Evolutionary conservation across 805 yeast genomes (phyloP), one percentile per base, ranked within the genome.

Genomic region (Lachancea lanzarotensis): DNA sequence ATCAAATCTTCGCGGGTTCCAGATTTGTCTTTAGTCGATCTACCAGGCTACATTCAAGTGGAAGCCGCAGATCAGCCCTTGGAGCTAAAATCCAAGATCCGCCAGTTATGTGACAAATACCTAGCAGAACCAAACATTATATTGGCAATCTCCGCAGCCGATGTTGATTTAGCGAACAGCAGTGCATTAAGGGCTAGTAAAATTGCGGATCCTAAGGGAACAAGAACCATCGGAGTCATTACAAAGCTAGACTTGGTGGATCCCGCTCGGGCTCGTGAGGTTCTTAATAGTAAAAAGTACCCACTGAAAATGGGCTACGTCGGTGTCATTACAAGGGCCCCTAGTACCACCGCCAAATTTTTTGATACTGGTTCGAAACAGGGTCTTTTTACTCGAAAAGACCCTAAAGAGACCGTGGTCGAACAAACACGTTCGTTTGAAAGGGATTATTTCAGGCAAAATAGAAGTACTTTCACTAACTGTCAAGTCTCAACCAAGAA

Each of bases 301-400:
- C 98, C 98, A 0, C 70, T 93, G 49, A 81, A 76, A 55, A 86
- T 93, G 95, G 99, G 99, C 0, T 93, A 93, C 61, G 98, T 93
- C 17, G 99, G 99, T 46, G 98, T 95, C n/a, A 83, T 95, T 16
- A 86, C 97, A 1, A 84, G 79, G 52, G 75, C 85, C 0, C 95
- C 93, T 6, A 68, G 58, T 13, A 45, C 35, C 2, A 26, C 38
- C 4, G 31, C 40, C 13, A 19, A 45, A 17, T 34, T 47, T 13
- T 47, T 47, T 19, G 50, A 47, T n/a, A 31, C 39, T n/a, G 38
- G 60, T 1, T 45, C 44, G 2, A 66, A 76, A 20, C 27, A 31
- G 8, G 35, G 44, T 13, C 40, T 40, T 0, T 57, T 84, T 12
- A 81, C 81, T 63, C 63, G 76, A 46, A 70, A 82, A 49, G 69